phyloP scores from a whole-genome alignment of 2,329 filamentous ascomycete species.

The Calycina herbarum region DNA sequence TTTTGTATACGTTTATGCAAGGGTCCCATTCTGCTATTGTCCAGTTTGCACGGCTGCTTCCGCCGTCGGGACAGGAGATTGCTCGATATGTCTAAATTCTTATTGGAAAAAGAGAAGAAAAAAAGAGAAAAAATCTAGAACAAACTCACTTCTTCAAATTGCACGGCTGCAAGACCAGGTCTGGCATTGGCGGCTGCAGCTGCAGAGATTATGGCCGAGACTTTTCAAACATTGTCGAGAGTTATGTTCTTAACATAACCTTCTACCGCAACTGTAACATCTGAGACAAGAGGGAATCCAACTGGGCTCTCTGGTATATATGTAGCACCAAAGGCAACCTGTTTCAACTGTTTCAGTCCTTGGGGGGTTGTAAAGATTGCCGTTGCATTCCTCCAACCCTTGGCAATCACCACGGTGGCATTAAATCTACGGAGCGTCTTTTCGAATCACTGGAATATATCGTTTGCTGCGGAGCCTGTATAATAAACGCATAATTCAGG shows the following conservation, averaged over 20 bases:
- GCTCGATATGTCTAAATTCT: not conserved
- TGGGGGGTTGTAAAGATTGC: not conserved
- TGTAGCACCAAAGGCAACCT: not conserved
- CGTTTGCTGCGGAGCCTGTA: not conserved
- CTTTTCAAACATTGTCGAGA: too few relatives aligned
- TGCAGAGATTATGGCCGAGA: too few relatives aligned
- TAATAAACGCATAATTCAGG: constrained; percentile 26
- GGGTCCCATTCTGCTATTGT: not conserved
- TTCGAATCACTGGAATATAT: constrained; percentile 10
- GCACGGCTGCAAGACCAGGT: too few relatives aligned
- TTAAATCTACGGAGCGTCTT: not conserved
- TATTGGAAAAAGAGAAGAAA: too few relatives aligned
- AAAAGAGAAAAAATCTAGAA: too few relatives aligned
- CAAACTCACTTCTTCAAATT: too few relatives aligned
- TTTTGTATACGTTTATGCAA: not conserved
- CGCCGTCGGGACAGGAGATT: not conserved
- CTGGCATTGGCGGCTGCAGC: too few relatives aligned
- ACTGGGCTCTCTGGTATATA: not conserved
- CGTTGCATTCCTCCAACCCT: constrained; percentile 3
- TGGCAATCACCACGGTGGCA: not conserved
- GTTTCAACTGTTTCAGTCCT: not conserved
- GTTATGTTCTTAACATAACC: too few relatives aligned
- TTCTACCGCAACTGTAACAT: not conserved
- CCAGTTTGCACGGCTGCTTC: not conserved
- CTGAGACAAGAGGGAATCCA: not conserved